Evolutionary conservation across 192 early-diverging fungal genomes (phyloP), one percentile per base, ranked within the genome.

Genomic region (Funneliformis geosporum): DNA sequence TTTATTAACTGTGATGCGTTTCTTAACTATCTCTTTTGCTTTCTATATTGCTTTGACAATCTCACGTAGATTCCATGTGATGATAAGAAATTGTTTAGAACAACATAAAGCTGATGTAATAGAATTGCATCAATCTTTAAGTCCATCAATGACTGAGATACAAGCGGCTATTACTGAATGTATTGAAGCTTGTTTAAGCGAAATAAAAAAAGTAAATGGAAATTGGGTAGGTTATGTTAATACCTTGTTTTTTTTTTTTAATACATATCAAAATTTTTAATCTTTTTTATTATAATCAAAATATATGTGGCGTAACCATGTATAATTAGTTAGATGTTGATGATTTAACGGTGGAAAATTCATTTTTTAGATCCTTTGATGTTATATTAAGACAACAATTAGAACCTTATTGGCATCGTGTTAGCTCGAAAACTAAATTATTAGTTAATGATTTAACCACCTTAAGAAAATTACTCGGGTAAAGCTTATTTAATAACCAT

Each of bases 311-410:
- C 16, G 11, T 83, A 14, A 61, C 14, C 8, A 2, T 21, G 46
- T 65, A 33, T 65, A 82, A 80, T 76, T 83, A 94, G 85, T 79
- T 95, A 27, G 95, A 98, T 75, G 38, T 91, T 1, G 91, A 92
- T n/a, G 89, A 96, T 14, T 87, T 97, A 27, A 96, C 91, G 4
- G 86, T 97, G 8, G 96, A 99, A 82, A 94, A 95, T 84, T 88
- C 94, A 1, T 85, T 99, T 43, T 94, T 94, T 79, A 86, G 88
- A 46, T 93, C 93, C 4, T 99, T 98, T 83, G 97, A 99, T 85
- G 80, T 80, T 0, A 86, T 95, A 42, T 83, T 99, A 23, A 86
- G 91, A 43, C 83, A 81, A 1, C 95, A 96, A 82, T 83, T 99
- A 64, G 90, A 92, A 73, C 93, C 95, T 8, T 86, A 95, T 50